Base-by-base conservation (phyloP, 768 basidiomycete species). In the Pleurotus djamor region DNA sequence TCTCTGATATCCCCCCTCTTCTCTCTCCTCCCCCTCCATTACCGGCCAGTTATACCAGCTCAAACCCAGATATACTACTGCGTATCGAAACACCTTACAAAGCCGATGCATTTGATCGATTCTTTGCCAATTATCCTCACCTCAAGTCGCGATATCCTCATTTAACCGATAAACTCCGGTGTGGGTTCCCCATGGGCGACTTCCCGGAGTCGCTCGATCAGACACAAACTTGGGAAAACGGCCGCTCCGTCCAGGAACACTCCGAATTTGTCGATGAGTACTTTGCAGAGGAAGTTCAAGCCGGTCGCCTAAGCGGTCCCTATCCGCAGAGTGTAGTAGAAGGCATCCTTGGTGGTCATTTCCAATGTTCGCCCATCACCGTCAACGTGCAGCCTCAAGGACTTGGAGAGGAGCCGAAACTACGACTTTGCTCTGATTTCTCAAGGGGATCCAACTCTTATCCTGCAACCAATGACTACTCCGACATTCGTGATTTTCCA, bases 281-380 rank as follows among this genome's bases (percentile, higher is more conserved):
- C 55, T 44, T 67, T 13, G 7, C 1, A 1, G 62, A 61, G 8
- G 66, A 67, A 41, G 44, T 64, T 21, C 50, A 33, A 2, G 60
- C 52, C 0, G 34, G 60, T 13, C 41, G 65, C 1, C 64, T 66
- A 59, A 59, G 58, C 17, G 65, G 65, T 5, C 65, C 66, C 2
- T 69, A 54, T 45, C 12, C 51, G 0, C 59, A 59, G 13, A 51
- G 5, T 0, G 60, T 63, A 41, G 47, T 54, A 2, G 62, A 68
- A 32, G 21, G 21, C 1, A 64, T 64, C 37, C 33, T 61, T 13
- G 28, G 50, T 0, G 65, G 67, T 1, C 52, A 49, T 0, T 65
- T 67, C 16, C 57, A 61, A n/a, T 63, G 52, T 45, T 67, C 65
- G 1, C 67, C 66, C 2, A 59, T 68, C 2, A 66, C 63, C 21